Evolutionary conservation across 352 stramenopile species (phyloP).

Genomic region (Pythium brachiatum): DNA sequence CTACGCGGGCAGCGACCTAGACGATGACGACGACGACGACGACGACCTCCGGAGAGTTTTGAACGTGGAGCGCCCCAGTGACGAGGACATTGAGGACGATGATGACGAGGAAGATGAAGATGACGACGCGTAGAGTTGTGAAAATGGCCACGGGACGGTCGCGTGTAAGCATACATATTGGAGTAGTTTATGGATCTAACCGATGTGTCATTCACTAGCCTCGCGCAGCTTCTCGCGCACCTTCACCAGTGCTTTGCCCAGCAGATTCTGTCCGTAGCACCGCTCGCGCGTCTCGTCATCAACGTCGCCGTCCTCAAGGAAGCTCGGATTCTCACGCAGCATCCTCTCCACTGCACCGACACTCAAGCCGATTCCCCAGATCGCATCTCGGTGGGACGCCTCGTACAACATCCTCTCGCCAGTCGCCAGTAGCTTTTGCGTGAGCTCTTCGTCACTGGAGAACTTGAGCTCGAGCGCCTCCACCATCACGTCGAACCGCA

Average conservation of each 20-base stretch:
- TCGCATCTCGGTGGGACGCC: conserved; percentile 40
- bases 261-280: conserved; percentile 52
- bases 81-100: neutral
- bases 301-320: conserved; percentile 40
- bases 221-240: conserved; percentile 42
- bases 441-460: conserved; percentile 29
- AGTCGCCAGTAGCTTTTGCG: conserved; percentile 38
- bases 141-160: neutral
- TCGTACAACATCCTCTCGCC: conserved; percentile 54
- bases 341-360: conserved; percentile 36
- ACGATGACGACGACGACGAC: conserved; percentile 21
- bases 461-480: conserved; percentile 71
- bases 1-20: conserved; percentile 13
- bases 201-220: neutral
- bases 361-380: conserved; percentile 63
- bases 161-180: no score
- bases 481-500: conserved; percentile 50
- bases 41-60: neutral
- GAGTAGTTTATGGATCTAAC: no score
- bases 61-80: neutral
- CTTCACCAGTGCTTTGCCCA: conserved; percentile 57
- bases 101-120: neutral
- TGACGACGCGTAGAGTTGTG: neutral
- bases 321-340: conserved; percentile 34
- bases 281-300: conserved; percentile 25